These are phyloP conservation scores for Linderina pennispora DNA, from an alignment of 192 early-diverging fungal genomes.

Conservation along the genomic window DNA sequence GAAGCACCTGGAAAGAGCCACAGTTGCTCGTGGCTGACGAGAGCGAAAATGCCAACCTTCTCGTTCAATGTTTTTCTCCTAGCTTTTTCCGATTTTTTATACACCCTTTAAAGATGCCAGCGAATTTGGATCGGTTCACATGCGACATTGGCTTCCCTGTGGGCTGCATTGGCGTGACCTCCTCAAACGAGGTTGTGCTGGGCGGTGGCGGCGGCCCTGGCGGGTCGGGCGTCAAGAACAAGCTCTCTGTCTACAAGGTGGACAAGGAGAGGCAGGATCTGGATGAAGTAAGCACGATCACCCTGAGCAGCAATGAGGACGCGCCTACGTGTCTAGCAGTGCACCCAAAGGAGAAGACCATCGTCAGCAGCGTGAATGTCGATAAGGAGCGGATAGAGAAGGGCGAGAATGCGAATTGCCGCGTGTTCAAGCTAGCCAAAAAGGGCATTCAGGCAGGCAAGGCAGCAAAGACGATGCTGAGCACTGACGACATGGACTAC, in stretches of 20 bases:
- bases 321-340: slow-evolving; percentile 74
- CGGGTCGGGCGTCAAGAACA: slow-evolving; percentile 81
- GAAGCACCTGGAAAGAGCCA: too few relatives aligned
- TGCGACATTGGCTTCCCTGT: slow-evolving; percentile 55
- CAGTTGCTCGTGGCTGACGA: too few relatives aligned
- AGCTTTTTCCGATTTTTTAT: too few relatives aligned
- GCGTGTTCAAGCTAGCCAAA: slow-evolving; percentile 60
- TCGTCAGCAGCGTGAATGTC: slow-evolving; percentile 67
- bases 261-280: slow-evolving; percentile 24
- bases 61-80: too few relatives aligned
- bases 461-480: slow-evolving; percentile 20
- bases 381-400: slow-evolving; percentile 51
- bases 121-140: slow-evolving; percentile 10
- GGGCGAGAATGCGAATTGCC: slow-evolving; percentile 75
- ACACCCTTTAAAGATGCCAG: slow-evolving; percentile 17
- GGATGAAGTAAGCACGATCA: slow-evolving; percentile 25
- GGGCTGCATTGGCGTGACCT: slow-evolving; percentile 53
- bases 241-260: slow-evolving; percentile 55
- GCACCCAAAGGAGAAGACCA: slow-evolving; percentile 69
- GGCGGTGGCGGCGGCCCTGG: slow-evolving; percentile 86
- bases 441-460: slow-evolving; percentile 20
- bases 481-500: slow-evolving; percentile 35
- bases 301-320: slow-evolving; percentile 63
- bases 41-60: too few relatives aligned
- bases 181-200: slow-evolving; percentile 54